phyloP scores from a whole-genome alignment of 2,329 filamentous ascomycete genomes.

The Penicillium sp. region DNA sequence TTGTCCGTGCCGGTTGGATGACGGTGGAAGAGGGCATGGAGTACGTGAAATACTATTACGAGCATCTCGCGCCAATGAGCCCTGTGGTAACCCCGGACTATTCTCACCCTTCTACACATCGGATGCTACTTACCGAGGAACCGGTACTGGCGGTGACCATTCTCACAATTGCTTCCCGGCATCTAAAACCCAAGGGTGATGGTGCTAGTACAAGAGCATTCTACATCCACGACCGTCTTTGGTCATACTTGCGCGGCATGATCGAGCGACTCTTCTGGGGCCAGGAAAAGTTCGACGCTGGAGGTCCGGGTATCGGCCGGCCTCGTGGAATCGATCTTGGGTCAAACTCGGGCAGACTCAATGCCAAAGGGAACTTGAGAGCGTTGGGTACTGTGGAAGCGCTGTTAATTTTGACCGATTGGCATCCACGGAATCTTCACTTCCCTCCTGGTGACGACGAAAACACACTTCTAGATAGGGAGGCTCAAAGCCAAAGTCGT shows the following conservation, averaged over 20 bases:
- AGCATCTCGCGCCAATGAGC: constrained; percentile 82
- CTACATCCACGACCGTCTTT: constrained; percentile 90
- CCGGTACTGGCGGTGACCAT: constrained; percentile 89
- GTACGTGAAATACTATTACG: constrained; percentile 95
- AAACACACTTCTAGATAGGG: constrained; percentile 60
- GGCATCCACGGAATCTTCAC: constrained; percentile 90
- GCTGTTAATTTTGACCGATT: constrained; percentile 88
- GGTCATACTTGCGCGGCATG: constrained; percentile 91
- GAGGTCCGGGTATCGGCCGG: constrained; percentile 54
- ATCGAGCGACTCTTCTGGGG: constrained; percentile 93
- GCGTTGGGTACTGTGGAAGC: constrained; percentile 93
- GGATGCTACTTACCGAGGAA: constrained; percentile 77
- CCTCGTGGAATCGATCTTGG: constrained; percentile 65
- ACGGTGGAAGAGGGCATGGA: constrained; percentile 87
- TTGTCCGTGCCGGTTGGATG: constrained; percentile 96
- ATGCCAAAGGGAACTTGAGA: constrained; percentile 68
- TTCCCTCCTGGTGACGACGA: constrained; percentile 72
- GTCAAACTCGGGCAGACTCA: constrained; percentile 48
- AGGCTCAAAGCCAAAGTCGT: constrained; percentile 60
- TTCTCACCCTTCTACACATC: constrained; percentile 71
- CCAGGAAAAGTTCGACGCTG: constrained; percentile 89
- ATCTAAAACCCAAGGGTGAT: constrained; percentile 71
- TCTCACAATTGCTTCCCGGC: constrained; percentile 83
- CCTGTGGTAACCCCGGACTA: constrained; percentile 92
- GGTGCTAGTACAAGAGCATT: constrained; percentile 79